phyloP scores from a whole-genome alignment of 768 basidiomycete species.

The Nidula microcarpa region DNA sequence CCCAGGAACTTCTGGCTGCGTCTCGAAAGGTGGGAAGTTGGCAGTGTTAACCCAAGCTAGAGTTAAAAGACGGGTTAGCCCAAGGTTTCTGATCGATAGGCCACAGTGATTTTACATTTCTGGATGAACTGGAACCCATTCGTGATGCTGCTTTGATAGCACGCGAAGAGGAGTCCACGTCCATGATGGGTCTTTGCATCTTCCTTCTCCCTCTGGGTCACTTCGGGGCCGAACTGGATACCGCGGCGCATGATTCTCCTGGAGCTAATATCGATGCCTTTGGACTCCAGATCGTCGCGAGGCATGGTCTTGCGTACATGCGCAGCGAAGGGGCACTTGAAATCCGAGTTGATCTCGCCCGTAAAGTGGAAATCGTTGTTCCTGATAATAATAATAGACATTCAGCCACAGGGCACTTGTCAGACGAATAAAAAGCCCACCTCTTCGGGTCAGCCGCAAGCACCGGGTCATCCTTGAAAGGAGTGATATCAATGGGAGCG shows the following conservation, averaged over 20 bases:
- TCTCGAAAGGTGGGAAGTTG: slow-evolving; percentile 28
- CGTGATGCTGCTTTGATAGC: slow-evolving; percentile 33
- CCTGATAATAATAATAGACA: slow-evolving; percentile 15
- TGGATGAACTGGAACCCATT: slow-evolving; percentile 42
- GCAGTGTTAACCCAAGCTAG: slow-evolving; percentile 35
- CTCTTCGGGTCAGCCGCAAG: slow-evolving; percentile 30
- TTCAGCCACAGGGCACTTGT: slow-evolving; percentile 8
- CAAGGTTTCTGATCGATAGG: background rate
- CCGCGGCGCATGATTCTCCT: slow-evolving; percentile 44
- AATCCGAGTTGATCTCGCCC: slow-evolving; percentile 27
- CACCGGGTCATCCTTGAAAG: slow-evolving; percentile 36
- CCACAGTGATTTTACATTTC: slow-evolving; percentile 19
- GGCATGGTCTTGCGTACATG: slow-evolving; percentile 46
- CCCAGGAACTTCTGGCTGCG: slow-evolving; percentile 12
- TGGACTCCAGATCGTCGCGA: slow-evolving; percentile 36
- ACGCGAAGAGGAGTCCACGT: slow-evolving; percentile 45
- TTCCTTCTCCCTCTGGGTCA: slow-evolving; percentile 31
- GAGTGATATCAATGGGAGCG: slow-evolving; percentile 42
- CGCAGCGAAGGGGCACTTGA: slow-evolving; percentile 44
- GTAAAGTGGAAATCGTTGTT: slow-evolving; percentile 42
- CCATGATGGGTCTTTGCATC: slow-evolving; percentile 35
- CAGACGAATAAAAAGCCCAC: slow-evolving; percentile 11
- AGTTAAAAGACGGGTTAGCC: background rate
- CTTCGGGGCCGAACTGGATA: slow-evolving; percentile 50
- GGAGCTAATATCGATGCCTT: slow-evolving; percentile 9